Conservation (phyloP, 2,329 filamentous ascomycete species). For the Lasiodiplodia hormozganensis region DNA sequence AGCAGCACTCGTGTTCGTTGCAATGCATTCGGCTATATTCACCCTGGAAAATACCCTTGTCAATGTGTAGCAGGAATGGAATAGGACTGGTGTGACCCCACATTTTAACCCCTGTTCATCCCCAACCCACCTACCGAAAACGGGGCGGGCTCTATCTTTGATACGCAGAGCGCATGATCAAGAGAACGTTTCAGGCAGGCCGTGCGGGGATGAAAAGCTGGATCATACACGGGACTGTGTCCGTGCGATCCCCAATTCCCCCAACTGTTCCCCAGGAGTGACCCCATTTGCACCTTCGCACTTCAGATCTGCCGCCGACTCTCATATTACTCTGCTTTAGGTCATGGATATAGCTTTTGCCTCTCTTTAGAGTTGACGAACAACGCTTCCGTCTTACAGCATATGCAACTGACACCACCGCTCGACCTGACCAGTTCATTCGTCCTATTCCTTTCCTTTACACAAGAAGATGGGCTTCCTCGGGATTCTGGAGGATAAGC, state of each 20-base stretch:
- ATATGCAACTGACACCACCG: background rate
- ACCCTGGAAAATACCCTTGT: too few species aligned
- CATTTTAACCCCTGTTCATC: slow-evolving; percentile 11
- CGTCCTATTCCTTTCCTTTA: too few species aligned
- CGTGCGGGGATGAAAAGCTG: slow-evolving; percentile 9
- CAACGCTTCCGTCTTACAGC: background rate
- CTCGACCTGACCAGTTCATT: background rate
- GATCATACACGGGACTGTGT: background rate
- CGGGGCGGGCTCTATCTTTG: background rate
- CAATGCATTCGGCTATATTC: too few species aligned
- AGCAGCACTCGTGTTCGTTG: too few species aligned
- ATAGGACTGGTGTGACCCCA: background rate
- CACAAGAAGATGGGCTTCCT: slow-evolving; percentile 41
- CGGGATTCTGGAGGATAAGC: slow-evolving; percentile 42
- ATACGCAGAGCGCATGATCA: background rate
- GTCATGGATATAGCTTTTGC: background rate
- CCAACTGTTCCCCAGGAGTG: slow-evolving; percentile 9
- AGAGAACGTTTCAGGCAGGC: background rate
- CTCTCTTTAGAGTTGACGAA: background rate
- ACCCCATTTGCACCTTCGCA: slow-evolving; percentile 13
- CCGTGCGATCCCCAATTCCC: slow-evolving; percentile 8
- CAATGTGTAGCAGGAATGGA: too few species aligned
- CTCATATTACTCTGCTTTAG: background rate
- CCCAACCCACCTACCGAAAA: background rate
- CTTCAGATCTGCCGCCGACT: slow-evolving; percentile 4